Evolutionary conservation across 225 moss, liverwort and hornwort species (phyloP).

Genomic region (Marchantia paleacea): DNA sequence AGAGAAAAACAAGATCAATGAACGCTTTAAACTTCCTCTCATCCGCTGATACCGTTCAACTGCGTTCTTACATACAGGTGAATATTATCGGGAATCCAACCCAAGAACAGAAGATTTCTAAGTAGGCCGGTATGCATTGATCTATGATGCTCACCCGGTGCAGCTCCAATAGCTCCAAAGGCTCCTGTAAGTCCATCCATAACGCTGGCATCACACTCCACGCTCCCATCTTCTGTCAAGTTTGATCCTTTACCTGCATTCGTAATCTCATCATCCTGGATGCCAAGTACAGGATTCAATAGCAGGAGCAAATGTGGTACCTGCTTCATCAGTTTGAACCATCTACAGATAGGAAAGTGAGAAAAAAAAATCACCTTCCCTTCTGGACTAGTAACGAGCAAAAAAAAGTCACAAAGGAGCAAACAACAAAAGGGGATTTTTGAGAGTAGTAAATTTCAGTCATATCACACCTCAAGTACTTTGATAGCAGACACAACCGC

Average conservation of each 20-base stretch:
- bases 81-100: no score
- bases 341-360: neutral
- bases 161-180: constrained; percentile 96
- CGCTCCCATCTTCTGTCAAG: constrained; percentile 80
- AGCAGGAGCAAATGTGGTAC: neutral
- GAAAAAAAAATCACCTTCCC: neutral
- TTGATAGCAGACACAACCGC: constrained; percentile 86
- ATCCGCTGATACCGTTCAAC: no score
- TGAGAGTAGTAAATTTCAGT: neutral
- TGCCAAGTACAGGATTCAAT: neutral
- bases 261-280: constrained; percentile 88
- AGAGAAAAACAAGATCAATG: no score
- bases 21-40: no score
- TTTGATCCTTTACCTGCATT: constrained; percentile 97
- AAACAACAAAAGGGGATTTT: neutral
- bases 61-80: no score
- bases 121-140: no score
- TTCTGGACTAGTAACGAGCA: neutral
- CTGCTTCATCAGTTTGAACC: neutral
- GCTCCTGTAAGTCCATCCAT: constrained; percentile 95
- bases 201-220: constrained; percentile 96
- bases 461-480: constrained; percentile 71
- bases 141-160: constrained; percentile 55
- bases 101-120: no score
- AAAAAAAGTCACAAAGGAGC: neutral